phyloP scores from a whole-genome alignment of 225 moss, liverwort and hornwort genomes.

The Anthoceros angustus region DNA sequence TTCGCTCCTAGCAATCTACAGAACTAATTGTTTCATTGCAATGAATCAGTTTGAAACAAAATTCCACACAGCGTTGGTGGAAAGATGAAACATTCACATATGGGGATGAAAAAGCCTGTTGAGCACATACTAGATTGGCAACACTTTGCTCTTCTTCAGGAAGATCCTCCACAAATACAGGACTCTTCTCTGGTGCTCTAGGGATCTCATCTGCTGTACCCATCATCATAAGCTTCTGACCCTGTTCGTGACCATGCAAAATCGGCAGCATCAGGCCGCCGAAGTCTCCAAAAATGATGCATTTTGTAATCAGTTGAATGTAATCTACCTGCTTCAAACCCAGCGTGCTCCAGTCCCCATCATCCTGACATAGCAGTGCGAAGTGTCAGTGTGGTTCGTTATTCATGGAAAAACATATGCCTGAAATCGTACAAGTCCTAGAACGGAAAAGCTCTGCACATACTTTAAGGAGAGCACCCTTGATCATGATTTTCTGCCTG shows the following conservation, averaged over 20 bases:
- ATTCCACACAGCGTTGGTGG: too few relatives aligned
- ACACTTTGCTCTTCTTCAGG: slow-evolving; percentile 68
- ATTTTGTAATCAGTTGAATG: too few relatives aligned
- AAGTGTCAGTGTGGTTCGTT: neutral
- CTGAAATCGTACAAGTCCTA: neutral
- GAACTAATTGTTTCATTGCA: too few relatives aligned
- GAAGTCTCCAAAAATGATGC: too few relatives aligned
- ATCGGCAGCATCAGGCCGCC: too few relatives aligned
- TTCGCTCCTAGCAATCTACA: too few relatives aligned
- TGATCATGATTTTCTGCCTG: slow-evolving; percentile 89
- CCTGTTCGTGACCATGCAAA: slow-evolving; percentile 17
- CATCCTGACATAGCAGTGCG: slow-evolving; percentile 19
- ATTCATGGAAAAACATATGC: neutral
- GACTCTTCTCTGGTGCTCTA: slow-evolving; percentile 55
- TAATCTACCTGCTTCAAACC: slow-evolving; percentile 31
- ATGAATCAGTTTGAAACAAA: too few relatives aligned
- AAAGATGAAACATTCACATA: too few relatives aligned
- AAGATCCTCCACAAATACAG: slow-evolving; percentile 78
- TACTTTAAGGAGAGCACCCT: slow-evolving; percentile 55
- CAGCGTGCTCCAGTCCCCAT: slow-evolving; percentile 55
- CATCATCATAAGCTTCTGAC: slow-evolving; percentile 92
- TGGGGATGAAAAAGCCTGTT: neutral
- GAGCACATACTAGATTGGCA: slow-evolving; percentile 14
- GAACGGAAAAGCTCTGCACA: neutral
- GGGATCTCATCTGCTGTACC: slow-evolving; percentile 85